Base-by-base conservation (phyloP, 345 rosid genomes). In the Lepidium sativum region DNA sequence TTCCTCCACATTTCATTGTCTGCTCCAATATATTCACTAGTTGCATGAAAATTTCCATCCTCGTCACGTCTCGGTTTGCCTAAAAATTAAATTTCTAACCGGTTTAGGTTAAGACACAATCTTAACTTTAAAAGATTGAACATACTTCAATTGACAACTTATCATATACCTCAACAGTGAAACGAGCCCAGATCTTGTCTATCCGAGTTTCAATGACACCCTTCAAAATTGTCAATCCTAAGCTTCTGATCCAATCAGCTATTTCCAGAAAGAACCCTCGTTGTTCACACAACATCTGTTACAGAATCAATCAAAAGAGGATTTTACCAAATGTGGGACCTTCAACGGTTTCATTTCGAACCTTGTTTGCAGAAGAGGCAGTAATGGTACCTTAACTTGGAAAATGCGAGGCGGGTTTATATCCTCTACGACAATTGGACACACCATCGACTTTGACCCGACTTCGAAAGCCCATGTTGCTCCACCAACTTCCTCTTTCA, bases 381-480 rank as follows among this genome's bases (percentile, higher is more conserved):
- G 34, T 2, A 23, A 37, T 41, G 47, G 2, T 65, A 90, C 99
- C 99, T 94, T 92, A 29, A 94, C 88, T 40, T 85, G 96, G 89
- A 91, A 78, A 75, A 86, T 92, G 48, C 96, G 87, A 64, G 97
- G 99, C 27, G 78, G 80, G 72, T 75, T 88, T 54, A 95, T 79
- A 84, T 95, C 99, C 78, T 95, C 99, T 6, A 95, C 95, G 12
- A 91, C 85, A 52, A 95, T 91, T 50, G 99, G 99, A 60, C 97
- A 91, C 42, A 85, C 77, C 86, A 84, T 73, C 52, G 97, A 82
- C 74, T 80, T 86, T 62, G 97, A 86, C 3, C 95, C 96, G 43
- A 95, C 97, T 82, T 95, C 96, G 61, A 80, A 95, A 45, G 97
- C 99, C 97, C 96, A 88, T 29, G 96, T 95, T 20, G 96, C 96